phyloP scores from a whole-genome alignment of 768 basidiomycete species.

The Fibroporia radiculosa region DNA sequence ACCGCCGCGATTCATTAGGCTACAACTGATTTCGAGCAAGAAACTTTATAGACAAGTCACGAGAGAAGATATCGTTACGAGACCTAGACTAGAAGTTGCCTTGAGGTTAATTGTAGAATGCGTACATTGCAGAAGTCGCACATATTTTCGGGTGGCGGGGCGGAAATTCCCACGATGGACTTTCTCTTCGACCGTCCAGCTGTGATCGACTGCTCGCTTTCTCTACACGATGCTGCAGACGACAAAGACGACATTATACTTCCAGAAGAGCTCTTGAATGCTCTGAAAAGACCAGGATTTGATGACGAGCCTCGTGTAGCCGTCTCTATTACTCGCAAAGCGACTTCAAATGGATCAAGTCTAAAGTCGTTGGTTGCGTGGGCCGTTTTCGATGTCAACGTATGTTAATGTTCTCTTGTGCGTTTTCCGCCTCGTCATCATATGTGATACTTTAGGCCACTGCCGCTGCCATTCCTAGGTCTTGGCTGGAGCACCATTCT shows the following conservation, averaged over 20 bases:
- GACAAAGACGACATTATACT: slow-evolving; percentile 6
- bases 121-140: not conserved
- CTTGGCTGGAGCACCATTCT: slow-evolving; percentile 12
- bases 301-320: slow-evolving; percentile 4
- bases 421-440: not conserved
- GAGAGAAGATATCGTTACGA: no score
- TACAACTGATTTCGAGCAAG: no score
- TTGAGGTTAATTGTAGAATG: not conserved
- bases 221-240: slow-evolving; percentile 6
- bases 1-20: slow-evolving; percentile 48
- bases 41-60: no score
- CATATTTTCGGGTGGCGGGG: no score
- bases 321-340: slow-evolving; percentile 9
- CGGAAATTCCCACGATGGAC: slow-evolving; percentile 12
- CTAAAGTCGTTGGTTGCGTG: slow-evolving; percentile 24
- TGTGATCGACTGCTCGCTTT: slow-evolving; percentile 1
- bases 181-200: slow-evolving; percentile 16
- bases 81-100: no score
- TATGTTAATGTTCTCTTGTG: slow-evolving; percentile 18
- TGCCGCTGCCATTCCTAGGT: slow-evolving; percentile 7
- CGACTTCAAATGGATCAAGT: not conserved
- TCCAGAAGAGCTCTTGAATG: slow-evolving; percentile 9
- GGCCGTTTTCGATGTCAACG: slow-evolving; percentile 30
- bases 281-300: no score
- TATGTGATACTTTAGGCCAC: slow-evolving; percentile 5